phyloP scores from a whole-genome alignment of 371 early-diverging fungal species.

The Rhizopus delemar region DNA sequence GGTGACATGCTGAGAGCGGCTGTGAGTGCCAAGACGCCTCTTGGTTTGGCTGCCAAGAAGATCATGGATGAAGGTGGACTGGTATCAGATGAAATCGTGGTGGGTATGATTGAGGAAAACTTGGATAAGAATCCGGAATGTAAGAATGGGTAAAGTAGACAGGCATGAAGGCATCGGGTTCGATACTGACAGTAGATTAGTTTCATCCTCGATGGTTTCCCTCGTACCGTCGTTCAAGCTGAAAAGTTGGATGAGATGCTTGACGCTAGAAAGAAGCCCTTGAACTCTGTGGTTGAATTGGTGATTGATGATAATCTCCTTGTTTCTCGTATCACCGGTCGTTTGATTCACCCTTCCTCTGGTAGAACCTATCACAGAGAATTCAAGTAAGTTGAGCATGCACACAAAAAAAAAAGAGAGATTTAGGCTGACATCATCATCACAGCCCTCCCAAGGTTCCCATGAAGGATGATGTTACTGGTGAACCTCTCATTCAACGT shows the following conservation, averaged over 20 bases:
- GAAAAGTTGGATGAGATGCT: conserved; percentile 98
- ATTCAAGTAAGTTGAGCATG: conserved; percentile 67
- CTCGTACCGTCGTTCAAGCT: conserved; percentile 98
- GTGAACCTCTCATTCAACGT: conserved; percentile 95
- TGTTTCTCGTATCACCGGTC: conserved; percentile 94
- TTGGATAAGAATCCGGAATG: conserved; percentile 89
- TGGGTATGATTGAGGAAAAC: conserved; percentile 94
- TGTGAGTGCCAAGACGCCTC: conserved; percentile 86
- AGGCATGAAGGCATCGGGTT: no score
- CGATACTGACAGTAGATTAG: conserved; percentile 26
- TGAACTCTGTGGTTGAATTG: conserved; percentile 93
- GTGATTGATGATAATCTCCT: conserved; percentile 92
- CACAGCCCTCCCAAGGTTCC: conserved; percentile 86
- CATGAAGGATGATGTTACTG: conserved; percentile 94
- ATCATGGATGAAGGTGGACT: conserved; percentile 98
- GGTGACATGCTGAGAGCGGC: conserved; percentile 99
- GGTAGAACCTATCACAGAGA: conserved; percentile 97
- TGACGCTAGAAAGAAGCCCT: conserved; percentile 72
- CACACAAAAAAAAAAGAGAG: background rate
- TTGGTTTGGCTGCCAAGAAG: conserved; percentile 95
- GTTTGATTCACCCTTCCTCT: conserved; percentile 91
- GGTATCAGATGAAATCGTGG: conserved; percentile 98
- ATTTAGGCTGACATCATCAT: background rate
- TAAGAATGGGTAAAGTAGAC: conserved; percentile 84
- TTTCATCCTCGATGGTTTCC: conserved; percentile 99